Evolutionary conservation across 768 basidiomycete genomes (phyloP).

Genomic region (Panellus pusillus): DNA sequence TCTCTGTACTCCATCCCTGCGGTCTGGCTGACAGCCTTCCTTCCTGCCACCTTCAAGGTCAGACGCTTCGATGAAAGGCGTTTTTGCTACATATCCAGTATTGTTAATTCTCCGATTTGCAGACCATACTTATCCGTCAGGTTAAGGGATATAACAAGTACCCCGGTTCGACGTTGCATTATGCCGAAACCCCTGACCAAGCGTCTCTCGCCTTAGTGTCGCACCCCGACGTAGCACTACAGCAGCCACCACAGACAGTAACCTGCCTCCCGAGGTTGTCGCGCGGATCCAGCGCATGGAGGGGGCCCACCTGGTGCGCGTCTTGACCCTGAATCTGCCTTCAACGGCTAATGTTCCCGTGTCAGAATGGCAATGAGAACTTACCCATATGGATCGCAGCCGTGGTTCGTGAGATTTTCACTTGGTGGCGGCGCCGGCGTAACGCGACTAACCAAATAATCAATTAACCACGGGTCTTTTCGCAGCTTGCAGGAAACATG

Average conservation of each 20-base stretch:
- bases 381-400: conserved; percentile 20
- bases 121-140: conserved; percentile 14
- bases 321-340: neutral
- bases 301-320: conserved; percentile 17
- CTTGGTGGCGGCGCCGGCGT: too few species aligned
- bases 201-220: neutral
- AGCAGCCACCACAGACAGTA: conserved; percentile 1
- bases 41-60: conserved; percentile 13
- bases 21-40: conserved; percentile 21
- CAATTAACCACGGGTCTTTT: too few species aligned
- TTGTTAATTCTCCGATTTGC: neutral
- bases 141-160: conserved; percentile 18
- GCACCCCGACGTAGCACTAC: conserved; percentile 10
- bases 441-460: too few species aligned
- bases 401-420: conserved; percentile 7
- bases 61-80: neutral
- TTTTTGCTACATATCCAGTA: neutral
- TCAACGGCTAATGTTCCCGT: too few species aligned
- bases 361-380: conserved; percentile 21
- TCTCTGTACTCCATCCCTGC: conserved; percentile 21
- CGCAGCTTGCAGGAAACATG: conserved; percentile 16
- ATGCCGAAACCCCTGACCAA: neutral
- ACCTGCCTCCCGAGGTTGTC: conserved; percentile 5
- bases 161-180: neutral
- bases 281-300: conserved; percentile 21